Evolutionary conservation across 768 basidiomycete genomes (phyloP).

Genomic region (Lentinula lateritia): DNA sequence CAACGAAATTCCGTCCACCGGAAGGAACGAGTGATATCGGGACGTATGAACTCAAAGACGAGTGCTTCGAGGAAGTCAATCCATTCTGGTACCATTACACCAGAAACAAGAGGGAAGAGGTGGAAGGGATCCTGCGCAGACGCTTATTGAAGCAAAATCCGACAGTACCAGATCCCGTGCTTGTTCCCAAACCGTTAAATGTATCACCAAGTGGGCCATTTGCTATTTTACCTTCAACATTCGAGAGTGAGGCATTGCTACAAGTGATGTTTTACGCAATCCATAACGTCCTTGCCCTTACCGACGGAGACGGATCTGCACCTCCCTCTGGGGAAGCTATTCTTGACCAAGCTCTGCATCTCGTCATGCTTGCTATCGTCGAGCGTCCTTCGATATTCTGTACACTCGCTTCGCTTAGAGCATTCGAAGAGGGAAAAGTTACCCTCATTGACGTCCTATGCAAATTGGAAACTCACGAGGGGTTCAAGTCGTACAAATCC

Average conservation of each 20-base stretch:
- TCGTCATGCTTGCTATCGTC: conserved; percentile 81
- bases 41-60: conserved; percentile 83
- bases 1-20: conserved; percentile 79
- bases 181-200: conserved; percentile 67
- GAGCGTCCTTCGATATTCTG: conserved; percentile 64
- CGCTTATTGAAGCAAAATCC: conserved; percentile 57
- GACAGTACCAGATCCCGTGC: conserved; percentile 58
- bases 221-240: conserved; percentile 50
- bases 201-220: conserved; percentile 64
- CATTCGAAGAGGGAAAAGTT: conserved; percentile 48
- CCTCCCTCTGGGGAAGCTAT: conserved; percentile 85
- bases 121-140: conserved; percentile 67
- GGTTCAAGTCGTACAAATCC: conserved; percentile 65
- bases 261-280: conserved; percentile 83
- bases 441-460: conserved; percentile 71
- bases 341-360: conserved; percentile 82
- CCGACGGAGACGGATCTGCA: conserved; percentile 47
- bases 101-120: conserved; percentile 89
- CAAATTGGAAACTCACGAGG: conserved; percentile 70
- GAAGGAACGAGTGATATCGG: conserved; percentile 76
- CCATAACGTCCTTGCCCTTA: conserved; percentile 65
- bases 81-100: conserved; percentile 97
- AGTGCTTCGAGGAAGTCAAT: conserved; percentile 80
- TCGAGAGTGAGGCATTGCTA: conserved; percentile 66
- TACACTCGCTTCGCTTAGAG: conserved; percentile 43